These are phyloP conservation scores for Boletus mariae DNA, from an alignment of 1,284 basidiomycete species.

Conservation along the genomic window DNA sequence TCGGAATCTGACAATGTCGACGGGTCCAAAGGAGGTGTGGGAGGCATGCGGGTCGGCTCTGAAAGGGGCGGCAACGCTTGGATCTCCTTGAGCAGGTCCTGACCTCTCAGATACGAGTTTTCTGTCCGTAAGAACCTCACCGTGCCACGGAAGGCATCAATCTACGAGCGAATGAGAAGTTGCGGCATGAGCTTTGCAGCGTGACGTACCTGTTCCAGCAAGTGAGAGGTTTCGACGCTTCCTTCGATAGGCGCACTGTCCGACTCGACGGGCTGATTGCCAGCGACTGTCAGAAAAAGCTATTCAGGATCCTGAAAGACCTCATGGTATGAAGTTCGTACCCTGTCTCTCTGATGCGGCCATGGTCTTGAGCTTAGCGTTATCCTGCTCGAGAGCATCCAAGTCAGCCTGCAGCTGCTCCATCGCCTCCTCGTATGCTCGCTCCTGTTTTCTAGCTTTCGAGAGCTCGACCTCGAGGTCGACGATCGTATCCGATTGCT, in stretches of 20 bases:
- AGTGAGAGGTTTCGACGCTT: conserved; percentile 79
- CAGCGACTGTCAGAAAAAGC: conserved; percentile 36
- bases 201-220: conserved; percentile 72
- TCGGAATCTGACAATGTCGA: conserved; percentile 63
- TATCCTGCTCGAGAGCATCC: conserved; percentile 84
- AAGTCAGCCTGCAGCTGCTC: conserved; percentile 89
- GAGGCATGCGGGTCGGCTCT: conserved; percentile 41
- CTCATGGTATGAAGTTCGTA: conserved; percentile 30
- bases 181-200: background rate
- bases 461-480: conserved; percentile 79
- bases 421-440: conserved; percentile 88
- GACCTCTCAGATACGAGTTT: conserved; percentile 88
- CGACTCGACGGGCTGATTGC: conserved; percentile 51
- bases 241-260: conserved; percentile 69
- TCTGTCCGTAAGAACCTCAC: conserved; percentile 88
- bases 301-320: background rate
- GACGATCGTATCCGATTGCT: conserved; percentile 78
- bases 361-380: conserved; percentile 72
- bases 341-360: conserved; percentile 66
- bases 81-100: conserved; percentile 82
- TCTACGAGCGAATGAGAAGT: conserved; percentile 42
- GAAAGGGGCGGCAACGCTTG: conserved; percentile 66
- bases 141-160: conserved; percentile 87
- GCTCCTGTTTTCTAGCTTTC: conserved; percentile 83
- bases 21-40: conserved; percentile 60